phyloP scores from a whole-genome alignment of 164 flowering plant species.

The Sedum album region DNA sequence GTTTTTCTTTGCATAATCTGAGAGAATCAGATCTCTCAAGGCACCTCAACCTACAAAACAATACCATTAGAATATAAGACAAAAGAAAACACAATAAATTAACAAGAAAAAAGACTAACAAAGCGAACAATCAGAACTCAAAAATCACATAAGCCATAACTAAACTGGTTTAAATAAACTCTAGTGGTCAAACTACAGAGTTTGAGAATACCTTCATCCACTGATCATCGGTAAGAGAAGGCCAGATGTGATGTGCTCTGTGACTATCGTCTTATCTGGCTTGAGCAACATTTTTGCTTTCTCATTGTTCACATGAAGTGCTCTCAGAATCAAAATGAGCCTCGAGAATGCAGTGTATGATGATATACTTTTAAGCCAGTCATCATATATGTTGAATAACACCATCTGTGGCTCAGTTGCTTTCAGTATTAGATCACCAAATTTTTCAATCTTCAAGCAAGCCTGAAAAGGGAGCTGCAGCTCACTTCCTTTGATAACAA shows the following conservation, averaged over 20 bases:
- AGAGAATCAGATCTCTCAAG: constrained; percentile 91
- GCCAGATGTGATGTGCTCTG: constrained; percentile 99
- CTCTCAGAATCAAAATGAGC: constrained; percentile 86
- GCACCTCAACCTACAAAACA: constrained; percentile 78
- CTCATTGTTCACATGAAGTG: constrained; percentile 98
- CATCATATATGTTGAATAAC: constrained; percentile 95
- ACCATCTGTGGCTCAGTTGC: constrained; percentile 99
- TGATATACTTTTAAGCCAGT: constrained; percentile 97
- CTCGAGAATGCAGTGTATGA: constrained; percentile 98
- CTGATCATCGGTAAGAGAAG: constrained; percentile 95
- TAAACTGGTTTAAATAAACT: neutral
- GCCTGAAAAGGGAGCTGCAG: constrained; percentile 99
- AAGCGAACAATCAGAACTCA: neutral
- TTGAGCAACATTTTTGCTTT: constrained; percentile 97
- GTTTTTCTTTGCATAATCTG: constrained; percentile 99
- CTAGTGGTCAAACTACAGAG: neutral
- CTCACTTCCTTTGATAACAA: constrained; percentile 98
- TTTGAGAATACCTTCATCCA: constrained; percentile 81
- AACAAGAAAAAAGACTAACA: neutral
- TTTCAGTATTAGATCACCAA: constrained; percentile 93
- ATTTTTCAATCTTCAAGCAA: constrained; percentile 96
- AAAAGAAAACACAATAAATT: neutral
- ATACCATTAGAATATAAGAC: too few species aligned
- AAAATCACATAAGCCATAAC: neutral
- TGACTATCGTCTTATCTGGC: constrained; percentile 83